A percentile compares a stretch with the other conserved stretches of the same genome.
Evolutionary conservation across 2,329 filamentous ascomycete genomes (phyloP).

Genomic region (Cladobotryum protrusum): DNA sequence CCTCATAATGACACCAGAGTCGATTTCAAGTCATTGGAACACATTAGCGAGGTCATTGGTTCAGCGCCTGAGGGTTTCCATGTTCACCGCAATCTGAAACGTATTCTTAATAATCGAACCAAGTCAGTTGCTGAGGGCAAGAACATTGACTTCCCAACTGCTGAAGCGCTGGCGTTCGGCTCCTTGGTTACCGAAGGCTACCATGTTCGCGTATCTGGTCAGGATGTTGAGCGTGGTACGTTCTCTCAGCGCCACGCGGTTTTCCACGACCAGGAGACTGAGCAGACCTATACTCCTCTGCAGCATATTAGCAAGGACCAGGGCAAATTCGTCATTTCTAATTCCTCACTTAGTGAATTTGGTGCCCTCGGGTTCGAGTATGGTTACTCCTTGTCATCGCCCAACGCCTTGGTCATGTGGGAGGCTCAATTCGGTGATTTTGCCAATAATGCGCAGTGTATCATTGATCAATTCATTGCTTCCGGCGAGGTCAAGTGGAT

Average conservation of each 20-base stretch:
- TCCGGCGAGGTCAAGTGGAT: constrained; percentile 99
- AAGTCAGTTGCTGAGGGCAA: constrained; percentile 90
- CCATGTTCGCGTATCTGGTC: constrained; percentile 94
- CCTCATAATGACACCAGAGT: constrained; percentile 87
- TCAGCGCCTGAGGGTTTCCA: constrained; percentile 77
- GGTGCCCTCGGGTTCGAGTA: constrained; percentile 92
- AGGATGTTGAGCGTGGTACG: constrained; percentile 98
- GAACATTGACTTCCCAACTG: constrained; percentile 96
- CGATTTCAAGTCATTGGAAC: constrained; percentile 63
- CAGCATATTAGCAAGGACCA: constrained; percentile 87
- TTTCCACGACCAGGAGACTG: constrained; percentile 93
- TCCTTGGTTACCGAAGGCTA: constrained; percentile 86
- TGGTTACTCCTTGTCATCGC: constrained; percentile 93
- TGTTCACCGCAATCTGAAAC: constrained; percentile 92
- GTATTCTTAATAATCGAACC: constrained; percentile 81
- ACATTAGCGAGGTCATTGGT: constrained; percentile 77
- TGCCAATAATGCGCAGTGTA: constrained; percentile 98
- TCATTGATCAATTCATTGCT: constrained; percentile 98
- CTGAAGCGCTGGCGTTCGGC: constrained; percentile 92
- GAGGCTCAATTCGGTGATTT: constrained; percentile 99
- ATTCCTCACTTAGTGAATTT: constrained; percentile 75
- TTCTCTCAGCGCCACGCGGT: constrained; percentile 98
- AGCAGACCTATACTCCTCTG: constrained; percentile 87
- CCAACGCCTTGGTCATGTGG: constrained; percentile 98
- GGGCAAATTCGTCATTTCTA: constrained; percentile 92